These are phyloP conservation scores for Stemphylium lycopersici DNA, from an alignment of 2,329 filamentous ascomycete genomes.

Conservation along the genomic window DNA sequence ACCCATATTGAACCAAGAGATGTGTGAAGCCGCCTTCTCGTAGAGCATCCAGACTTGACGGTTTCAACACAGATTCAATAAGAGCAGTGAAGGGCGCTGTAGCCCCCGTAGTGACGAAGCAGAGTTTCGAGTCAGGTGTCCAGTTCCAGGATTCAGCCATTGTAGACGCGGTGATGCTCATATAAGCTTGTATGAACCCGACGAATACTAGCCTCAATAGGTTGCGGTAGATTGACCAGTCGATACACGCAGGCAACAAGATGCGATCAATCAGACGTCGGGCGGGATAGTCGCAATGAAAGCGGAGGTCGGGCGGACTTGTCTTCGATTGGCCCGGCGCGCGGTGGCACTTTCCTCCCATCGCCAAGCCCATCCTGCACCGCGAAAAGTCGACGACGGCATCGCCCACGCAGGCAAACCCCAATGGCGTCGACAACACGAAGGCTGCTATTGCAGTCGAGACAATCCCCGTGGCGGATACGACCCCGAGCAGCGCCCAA, in stretches of 20 bases:
- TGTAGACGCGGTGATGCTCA: neutral
- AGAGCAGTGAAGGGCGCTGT: conserved; percentile 82
- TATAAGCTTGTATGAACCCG: neutral
- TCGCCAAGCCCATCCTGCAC: conserved; percentile 33
- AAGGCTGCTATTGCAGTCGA: conserved; percentile 39
- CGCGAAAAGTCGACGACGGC: conserved; percentile 42
- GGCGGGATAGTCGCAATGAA: conserved; percentile 5
- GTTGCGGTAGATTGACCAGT: neutral
- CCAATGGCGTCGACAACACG: conserved; percentile 48
- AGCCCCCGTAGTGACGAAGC: conserved; percentile 90
- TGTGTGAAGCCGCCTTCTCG: conserved; percentile 67
- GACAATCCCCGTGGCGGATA: conserved; percentile 36
- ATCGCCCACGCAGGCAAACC: conserved; percentile 17
- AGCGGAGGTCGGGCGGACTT: conserved; percentile 32
- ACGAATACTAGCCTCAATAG: neutral
- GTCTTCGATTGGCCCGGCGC: conserved; percentile 24
- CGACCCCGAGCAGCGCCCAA: conserved; percentile 20
- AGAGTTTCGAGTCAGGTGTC: conserved; percentile 53
- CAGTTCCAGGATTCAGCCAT: conserved; percentile 31
- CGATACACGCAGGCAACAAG: neutral
- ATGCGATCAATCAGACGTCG: neutral
- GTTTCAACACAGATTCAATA: conserved; percentile 67
- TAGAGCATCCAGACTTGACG: conserved; percentile 68
- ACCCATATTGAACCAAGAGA: conserved; percentile 81
- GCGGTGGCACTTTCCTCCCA: conserved; percentile 29